Evolutionary conservation across 2,329 filamentous ascomycete species (phyloP).

Genomic region (Cercospora janseana): DNA sequence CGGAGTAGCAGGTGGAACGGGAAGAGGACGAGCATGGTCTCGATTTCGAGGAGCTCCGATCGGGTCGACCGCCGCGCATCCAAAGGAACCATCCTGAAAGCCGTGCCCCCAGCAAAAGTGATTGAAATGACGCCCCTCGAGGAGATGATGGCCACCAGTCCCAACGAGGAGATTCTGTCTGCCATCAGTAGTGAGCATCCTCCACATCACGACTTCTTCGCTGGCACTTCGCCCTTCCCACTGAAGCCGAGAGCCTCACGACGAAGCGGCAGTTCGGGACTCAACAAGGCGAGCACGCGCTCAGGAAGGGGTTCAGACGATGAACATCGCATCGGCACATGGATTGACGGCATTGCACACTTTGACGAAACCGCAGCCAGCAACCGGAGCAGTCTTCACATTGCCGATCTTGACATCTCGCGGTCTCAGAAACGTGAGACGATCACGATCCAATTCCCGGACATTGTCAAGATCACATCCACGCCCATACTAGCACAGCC

Average conservation of each 20-base stretch:
- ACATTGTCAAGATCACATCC: background rate
- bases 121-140: constrained; percentile 37
- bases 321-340: constrained; percentile 43
- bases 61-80: background rate
- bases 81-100: constrained; percentile 35
- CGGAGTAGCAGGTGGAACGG: constrained; percentile 30
- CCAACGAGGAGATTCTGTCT: constrained; percentile 43
- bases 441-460: background rate
- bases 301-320: constrained; percentile 32
- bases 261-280: constrained; percentile 15
- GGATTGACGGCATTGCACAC: constrained; percentile 46
- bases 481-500: constrained; percentile 1
- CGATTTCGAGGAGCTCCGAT: background rate
- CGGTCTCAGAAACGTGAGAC: background rate
- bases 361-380: constrained; percentile 37
- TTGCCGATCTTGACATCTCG: background rate
- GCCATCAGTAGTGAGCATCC: constrained; percentile 35
- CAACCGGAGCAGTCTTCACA: background rate
- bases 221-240: background rate
- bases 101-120: constrained; percentile 33
- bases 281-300: constrained; percentile 16
- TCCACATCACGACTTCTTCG: background rate
- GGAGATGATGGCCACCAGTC: constrained; percentile 41
- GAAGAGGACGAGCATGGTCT: constrained; percentile 18
- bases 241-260: background rate